phyloP scores from a whole-genome alignment of 2,329 filamentous ascomycete species.

The Colletotrichum sp. region DNA sequence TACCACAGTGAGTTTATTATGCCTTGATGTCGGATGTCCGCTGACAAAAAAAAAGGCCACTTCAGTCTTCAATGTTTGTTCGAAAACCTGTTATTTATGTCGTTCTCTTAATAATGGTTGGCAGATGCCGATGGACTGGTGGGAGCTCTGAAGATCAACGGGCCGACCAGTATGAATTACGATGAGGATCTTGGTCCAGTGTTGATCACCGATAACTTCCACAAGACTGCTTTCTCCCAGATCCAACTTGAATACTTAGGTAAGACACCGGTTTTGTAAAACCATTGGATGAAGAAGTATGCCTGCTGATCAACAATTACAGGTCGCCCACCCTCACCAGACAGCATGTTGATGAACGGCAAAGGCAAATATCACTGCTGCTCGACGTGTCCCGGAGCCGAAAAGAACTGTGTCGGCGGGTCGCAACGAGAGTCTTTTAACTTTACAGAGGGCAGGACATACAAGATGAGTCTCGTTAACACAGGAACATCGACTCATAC shows the following conservation, averaged over 20 bases:
- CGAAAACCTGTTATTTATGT: too few relatives aligned
- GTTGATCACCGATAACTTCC: neutral
- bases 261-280: too few relatives aligned
- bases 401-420: too few relatives aligned
- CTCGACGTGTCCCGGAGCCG: too few relatives aligned
- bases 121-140: neutral
- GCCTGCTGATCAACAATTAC: too few relatives aligned
- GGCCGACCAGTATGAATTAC: neutral
- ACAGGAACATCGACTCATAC: too few relatives aligned
- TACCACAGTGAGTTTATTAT: neutral
- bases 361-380: neutral
- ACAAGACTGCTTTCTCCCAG: neutral
- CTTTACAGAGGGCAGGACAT: too few relatives aligned
- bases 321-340: too few relatives aligned
- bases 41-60: neutral
- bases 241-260: neutral
- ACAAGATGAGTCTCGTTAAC: too few relatives aligned
- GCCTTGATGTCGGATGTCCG: neutral
- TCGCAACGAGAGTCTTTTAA: too few relatives aligned
- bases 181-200: neutral
- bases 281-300: too few relatives aligned
- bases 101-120: too few relatives aligned
- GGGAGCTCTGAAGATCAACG: neutral
- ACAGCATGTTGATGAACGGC: neutral
- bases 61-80: neutral